These are phyloP conservation scores for Taphrina wiesneri DNA, from an alignment of 1,139 yeast species.

Conservation along the genomic window DNA sequence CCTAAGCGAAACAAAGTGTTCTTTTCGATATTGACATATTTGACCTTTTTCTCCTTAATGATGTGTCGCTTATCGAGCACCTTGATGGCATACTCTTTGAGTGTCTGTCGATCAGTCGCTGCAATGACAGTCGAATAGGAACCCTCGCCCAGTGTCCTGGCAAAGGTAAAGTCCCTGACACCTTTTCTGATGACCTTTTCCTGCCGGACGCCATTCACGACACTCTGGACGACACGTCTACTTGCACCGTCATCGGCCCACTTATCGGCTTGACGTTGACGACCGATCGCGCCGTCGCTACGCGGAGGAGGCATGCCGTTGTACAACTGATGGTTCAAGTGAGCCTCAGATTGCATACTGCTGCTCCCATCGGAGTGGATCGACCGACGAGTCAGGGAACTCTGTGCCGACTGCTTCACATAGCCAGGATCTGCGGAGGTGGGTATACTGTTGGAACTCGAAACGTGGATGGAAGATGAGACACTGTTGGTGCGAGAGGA, in stretches of 20 bases:
- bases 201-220: constrained; percentile 45
- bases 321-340: constrained; percentile 11
- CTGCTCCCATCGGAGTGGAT: constrained; percentile 11
- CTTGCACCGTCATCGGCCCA: constrained; percentile 57
- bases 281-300: background rate
- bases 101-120: constrained; percentile 76
- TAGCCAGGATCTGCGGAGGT: constrained; percentile 9
- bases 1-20: constrained; percentile 84
- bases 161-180: constrained; percentile 83
- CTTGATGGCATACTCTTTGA: constrained; percentile 81
- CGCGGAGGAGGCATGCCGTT: constrained; percentile 19
- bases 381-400: constrained; percentile 5
- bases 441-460: constrained; percentile 1
- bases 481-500: constrained; percentile 20
- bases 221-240: constrained; percentile 51
- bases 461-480: constrained; percentile 1
- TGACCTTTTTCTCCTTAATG: constrained; percentile 89
- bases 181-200: constrained; percentile 52
- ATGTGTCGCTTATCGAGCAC: constrained; percentile 90
- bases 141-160: constrained; percentile 89
- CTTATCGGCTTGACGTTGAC: constrained; percentile 40
- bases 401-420: background rate
- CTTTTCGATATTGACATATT: constrained; percentile 94
- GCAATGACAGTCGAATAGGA: constrained; percentile 86
- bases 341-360: background rate